Percentiles rank a stretch among this genome's conserved stretches.
phyloP scores from a whole-genome alignment of 345 rosid species.

The Syzygium aromaticum region DNA sequence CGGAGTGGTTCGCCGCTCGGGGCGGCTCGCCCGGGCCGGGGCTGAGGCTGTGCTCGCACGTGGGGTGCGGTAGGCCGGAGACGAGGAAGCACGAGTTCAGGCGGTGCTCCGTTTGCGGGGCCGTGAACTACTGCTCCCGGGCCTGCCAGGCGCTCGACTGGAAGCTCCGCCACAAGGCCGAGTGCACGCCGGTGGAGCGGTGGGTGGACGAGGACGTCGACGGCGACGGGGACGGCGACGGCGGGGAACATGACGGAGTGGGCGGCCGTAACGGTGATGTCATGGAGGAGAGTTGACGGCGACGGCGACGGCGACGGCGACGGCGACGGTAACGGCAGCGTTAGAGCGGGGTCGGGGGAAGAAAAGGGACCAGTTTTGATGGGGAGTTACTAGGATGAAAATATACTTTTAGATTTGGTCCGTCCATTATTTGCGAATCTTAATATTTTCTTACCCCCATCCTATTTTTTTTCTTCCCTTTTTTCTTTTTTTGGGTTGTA shows the following conservation, averaged over 20 bases:
- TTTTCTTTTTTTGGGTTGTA: not conserved
- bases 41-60: constrained; percentile 74
- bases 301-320: not conserved
- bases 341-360: not conserved
- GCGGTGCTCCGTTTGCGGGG: constrained; percentile 79
- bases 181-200: constrained; percentile 48
- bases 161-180: constrained; percentile 65
- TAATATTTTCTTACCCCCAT: not conserved
- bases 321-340: not conserved
- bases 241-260: constrained; percentile 18
- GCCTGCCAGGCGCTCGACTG: constrained; percentile 95
- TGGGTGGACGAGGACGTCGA: constrained; percentile 31
- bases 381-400: not conserved
- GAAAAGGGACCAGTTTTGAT: constrained; percentile 18
- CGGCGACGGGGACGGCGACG: constrained; percentile 21
- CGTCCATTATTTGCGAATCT: not conserved
- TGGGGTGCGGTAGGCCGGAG: constrained; percentile 90
- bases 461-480: not conserved
- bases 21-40: constrained; percentile 45
- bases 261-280: constrained; percentile 18
- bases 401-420: not conserved
- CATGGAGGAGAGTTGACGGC: constrained; percentile 7
- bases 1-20: constrained; percentile 58
- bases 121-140: constrained; percentile 80
- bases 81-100: constrained; percentile 73